Evolutionary conservation across 305 asterid species (phyloP), one percentile per base, ranked within the genome.

Genomic region (Lippia alba): DNA sequence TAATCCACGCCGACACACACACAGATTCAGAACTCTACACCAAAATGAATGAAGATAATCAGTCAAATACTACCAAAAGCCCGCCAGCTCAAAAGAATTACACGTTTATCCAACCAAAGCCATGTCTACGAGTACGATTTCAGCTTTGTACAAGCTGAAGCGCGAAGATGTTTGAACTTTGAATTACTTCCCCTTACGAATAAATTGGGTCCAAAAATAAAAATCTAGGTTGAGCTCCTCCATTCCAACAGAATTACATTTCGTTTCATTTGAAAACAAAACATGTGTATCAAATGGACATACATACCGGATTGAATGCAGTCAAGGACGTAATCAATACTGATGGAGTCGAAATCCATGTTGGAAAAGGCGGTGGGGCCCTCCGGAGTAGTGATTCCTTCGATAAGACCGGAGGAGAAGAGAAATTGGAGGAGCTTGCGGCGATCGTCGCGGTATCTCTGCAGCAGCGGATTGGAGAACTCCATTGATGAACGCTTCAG

Each of bases 361-460:
- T 72, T 71, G 57, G 94, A 83, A 53, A 76, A 59, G 73, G 80
- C 46, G 50, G 83, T 62, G 56, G 82, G 79, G 46, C 91, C 96
- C 6, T 84, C 83, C 61, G 96, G 83, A 53, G 97, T 80, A 56
- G 78, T 81, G 71, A 88, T 75, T 72, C 87, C 86, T 59, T 56
- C 83, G 69, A 91, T 50, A 50, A 87, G 78, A 30, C 86, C 91
- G 4, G 95, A 83, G 32, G 96, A 84, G 0, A 90, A 6, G 56
- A 94, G 72, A 78, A 84, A 91, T 70, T 91, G 91, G 59, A 94
- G 84, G 66, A 94, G 97, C 81, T 91, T 94, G 84, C 97, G 94
- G 65, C 99, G 95, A 90, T 94, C 99, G 77, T 77, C 64, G 61
- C 97, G 94, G 79, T 89, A 94, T 36, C 78, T 83, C 56, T 81